phyloP scores from a whole-genome alignment of 2,329 filamentous ascomycete species.

The Beauveria medogensis region DNA sequence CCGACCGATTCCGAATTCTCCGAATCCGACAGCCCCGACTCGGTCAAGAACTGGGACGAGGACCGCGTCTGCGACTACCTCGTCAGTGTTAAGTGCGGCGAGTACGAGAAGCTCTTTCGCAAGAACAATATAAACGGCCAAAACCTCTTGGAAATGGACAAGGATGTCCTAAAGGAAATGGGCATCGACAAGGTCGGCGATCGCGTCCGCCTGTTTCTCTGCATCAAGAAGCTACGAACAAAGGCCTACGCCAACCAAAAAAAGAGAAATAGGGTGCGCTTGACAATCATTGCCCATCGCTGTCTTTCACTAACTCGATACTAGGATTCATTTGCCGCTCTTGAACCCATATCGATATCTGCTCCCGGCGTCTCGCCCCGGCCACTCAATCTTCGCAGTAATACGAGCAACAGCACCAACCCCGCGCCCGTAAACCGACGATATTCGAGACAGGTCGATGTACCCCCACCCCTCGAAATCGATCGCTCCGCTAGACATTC shows the following conservation, averaged over 20 bases:
- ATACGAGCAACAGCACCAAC: slow-evolving; percentile 21
- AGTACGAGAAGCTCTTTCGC: slow-evolving; percentile 85
- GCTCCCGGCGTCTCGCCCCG: slow-evolving; percentile 35
- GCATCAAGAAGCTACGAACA: slow-evolving; percentile 74
- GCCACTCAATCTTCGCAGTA: slow-evolving; percentile 50
- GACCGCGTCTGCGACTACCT: slow-evolving; percentile 87
- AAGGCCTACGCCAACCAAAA: slow-evolving; percentile 69
- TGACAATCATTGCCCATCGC: neutral
- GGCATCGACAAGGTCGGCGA: slow-evolving; percentile 97
- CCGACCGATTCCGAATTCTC: slow-evolving; percentile 92
- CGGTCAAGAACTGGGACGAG: slow-evolving; percentile 82
- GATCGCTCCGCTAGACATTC: slow-evolving; percentile 17
- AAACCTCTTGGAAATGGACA: slow-evolving; percentile 94
- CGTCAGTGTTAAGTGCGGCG: slow-evolving; percentile 80
- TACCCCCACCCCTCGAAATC: slow-evolving; percentile 32
- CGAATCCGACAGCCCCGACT: slow-evolving; percentile 67
- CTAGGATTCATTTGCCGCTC: slow-evolving; percentile 74
- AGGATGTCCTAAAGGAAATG: slow-evolving; percentile 93
- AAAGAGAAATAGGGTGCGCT: slow-evolving; percentile 74
- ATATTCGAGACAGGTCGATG: slow-evolving; percentile 55
- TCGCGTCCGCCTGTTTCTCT: slow-evolving; percentile 80
- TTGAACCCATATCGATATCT: slow-evolving; percentile 51
- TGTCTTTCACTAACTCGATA: neutral
- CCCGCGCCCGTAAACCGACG: slow-evolving; percentile 43
- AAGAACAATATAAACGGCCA: slow-evolving; percentile 96